Evolutionary conservation across 148 eudicot species (phyloP).

Genomic region (Rhododendron williamsianum): DNA sequence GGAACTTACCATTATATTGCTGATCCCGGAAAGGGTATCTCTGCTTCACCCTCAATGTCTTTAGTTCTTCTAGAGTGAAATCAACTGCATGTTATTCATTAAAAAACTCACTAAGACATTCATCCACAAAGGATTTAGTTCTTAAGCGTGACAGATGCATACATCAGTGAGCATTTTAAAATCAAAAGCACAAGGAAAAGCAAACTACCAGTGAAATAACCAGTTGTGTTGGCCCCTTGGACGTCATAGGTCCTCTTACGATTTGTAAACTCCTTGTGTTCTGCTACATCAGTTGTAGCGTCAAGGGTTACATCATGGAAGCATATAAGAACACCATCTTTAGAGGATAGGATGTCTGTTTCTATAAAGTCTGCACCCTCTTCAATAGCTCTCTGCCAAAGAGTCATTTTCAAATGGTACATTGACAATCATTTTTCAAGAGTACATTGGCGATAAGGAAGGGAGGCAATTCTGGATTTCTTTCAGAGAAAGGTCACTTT

Average conservation of each 20-base stretch:
- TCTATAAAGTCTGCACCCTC: constrained; percentile 96
- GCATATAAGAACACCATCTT: constrained; percentile 67
- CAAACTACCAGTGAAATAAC: constrained; percentile 57
- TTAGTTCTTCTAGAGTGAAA: constrained; percentile 82
- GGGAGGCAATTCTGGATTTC: background rate
- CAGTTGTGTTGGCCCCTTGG: constrained; percentile 70
- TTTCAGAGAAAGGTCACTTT: background rate
- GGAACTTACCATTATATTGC: constrained; percentile 25
- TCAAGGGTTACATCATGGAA: constrained; percentile 76
- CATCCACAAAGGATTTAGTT: background rate
- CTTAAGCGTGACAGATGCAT: background rate
- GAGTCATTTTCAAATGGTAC: background rate
- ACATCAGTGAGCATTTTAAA: background rate
- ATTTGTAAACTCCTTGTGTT: constrained; percentile 64
- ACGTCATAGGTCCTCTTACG: constrained; percentile 81
- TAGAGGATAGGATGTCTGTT: constrained; percentile 60
- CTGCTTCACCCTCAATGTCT: constrained; percentile 71
- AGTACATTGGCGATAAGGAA: background rate
- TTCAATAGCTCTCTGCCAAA: constrained; percentile 80
- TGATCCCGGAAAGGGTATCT: constrained; percentile 78
- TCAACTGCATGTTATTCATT: constrained; percentile 54
- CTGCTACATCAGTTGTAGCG: constrained; percentile 63
- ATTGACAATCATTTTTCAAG: background rate
- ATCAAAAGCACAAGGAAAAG: background rate
- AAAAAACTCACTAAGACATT: background rate